Evolutionary conservation across 306 rosid species (phyloP), one percentile per base, ranked within the genome.

Genomic region (Parietaria judaica): DNA sequence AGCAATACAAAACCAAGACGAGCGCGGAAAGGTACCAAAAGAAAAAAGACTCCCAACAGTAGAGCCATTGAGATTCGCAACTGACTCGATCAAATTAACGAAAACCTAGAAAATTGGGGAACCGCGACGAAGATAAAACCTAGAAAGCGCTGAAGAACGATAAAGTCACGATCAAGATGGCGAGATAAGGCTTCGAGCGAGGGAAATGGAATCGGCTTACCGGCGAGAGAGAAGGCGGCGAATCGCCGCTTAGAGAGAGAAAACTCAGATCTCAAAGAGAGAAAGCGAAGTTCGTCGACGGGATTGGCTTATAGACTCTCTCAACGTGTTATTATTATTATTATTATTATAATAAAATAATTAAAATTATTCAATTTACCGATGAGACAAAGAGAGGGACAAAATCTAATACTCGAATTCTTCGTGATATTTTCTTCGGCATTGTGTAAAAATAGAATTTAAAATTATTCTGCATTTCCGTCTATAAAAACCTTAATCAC

Each of bases 41-140:
- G 8, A 35, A 56, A 51, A 7, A 51, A 43, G 60, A 31, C 34
- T 35, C 4, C 45, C 17, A 14, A 60, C 23, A 43, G 11, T 8
- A 37, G 52, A 60, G 38, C 23, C 17, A 52, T 35, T 62, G 38
- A 67, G 70, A 50, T 39, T 54, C 57, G 47, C 44, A 51, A 46
- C 14, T 48, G 14, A 11, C 15, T 3, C 41, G 43, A 52, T 14
- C 56, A 66, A 49, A 64, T 67, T 67, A 31, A 59, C 62, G 70
- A 7, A 64, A 82, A 83, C 87, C 92, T 70, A 75, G 60, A 72
- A 76, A 60, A 53, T 54, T 43, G 56, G 49, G 66, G 10, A 43
- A 4, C 53, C 53, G 14, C 39, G 56, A 44, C 15, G 14, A 49
- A 62, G 11, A 23, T 45, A 36, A 64, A 17, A 51, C 16, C 31